Percentiles rank a stretch among this genome's conserved stretches.
phyloP scores from a whole-genome alignment of 1,284 basidiomycete species.

The Inonotus hispidus region DNA sequence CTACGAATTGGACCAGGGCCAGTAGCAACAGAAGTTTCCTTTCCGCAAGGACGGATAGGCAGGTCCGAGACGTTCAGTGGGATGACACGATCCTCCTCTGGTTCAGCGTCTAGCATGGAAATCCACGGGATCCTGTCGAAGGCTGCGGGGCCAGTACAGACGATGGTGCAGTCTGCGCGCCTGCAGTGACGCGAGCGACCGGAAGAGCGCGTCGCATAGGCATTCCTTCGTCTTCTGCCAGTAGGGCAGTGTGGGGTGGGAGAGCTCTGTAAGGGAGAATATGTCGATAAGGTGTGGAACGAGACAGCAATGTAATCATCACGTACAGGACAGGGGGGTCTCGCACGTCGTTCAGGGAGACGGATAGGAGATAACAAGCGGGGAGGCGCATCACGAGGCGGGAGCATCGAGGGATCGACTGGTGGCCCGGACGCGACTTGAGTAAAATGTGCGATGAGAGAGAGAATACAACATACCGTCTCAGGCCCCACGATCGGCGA shows the following conservation, averaged over 20 bases:
- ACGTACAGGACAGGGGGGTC: slow-evolving; percentile 14
- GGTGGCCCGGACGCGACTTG: neutral
- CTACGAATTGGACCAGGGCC: slow-evolving; percentile 49
- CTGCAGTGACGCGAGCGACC: slow-evolving; percentile 35
- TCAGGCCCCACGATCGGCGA: slow-evolving; percentile 1
- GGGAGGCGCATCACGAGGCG: neutral
- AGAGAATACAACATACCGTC: slow-evolving; percentile 1
- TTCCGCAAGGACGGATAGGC: slow-evolving; percentile 33
- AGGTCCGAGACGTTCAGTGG: slow-evolving; percentile 54
- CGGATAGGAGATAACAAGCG: slow-evolving; percentile 31
- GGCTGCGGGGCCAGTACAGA: slow-evolving; percentile 29
- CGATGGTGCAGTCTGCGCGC: slow-evolving; percentile 29
- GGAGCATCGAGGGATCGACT: slow-evolving; percentile 12
- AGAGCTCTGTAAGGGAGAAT: neutral
- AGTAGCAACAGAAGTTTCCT: slow-evolving; percentile 19
- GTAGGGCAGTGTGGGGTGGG: slow-evolving; percentile 7
- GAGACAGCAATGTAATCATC: slow-evolving; percentile 17
- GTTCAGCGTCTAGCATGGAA: slow-evolving; percentile 42
- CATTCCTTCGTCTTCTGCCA: slow-evolving; percentile 10
- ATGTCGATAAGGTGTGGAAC: neutral
- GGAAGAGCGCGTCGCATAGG: slow-evolving; percentile 22
- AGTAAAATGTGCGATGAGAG: neutral
- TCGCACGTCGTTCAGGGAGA: slow-evolving; percentile 13
- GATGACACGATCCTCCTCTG: slow-evolving; percentile 28
- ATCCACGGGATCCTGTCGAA: slow-evolving; percentile 64